Evolutionary conservation across 768 basidiomycete species (phyloP).

Genomic region (Suillus subaureus): DNA sequence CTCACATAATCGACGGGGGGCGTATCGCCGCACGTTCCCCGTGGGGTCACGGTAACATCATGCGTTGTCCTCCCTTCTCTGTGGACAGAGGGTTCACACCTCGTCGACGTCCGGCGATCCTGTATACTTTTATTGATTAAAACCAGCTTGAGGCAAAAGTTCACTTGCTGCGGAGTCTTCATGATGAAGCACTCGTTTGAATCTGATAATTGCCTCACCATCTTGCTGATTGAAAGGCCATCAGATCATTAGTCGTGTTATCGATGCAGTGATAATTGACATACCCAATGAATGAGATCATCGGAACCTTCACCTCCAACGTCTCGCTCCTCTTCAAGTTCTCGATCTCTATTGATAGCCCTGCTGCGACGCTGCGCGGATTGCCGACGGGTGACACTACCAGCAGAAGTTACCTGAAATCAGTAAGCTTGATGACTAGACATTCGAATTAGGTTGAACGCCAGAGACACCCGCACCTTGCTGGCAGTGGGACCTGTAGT

Average conservation of each 20-base stretch:
- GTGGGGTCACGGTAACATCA: background rate
- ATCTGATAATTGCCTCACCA: background rate
- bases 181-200: background rate
- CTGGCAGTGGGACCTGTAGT: background rate
- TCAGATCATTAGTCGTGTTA: background rate
- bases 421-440: background rate
- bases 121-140: background rate
- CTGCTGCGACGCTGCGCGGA: background rate
- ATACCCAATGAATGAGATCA: background rate
- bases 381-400: background rate
- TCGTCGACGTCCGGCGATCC: too few species aligned
- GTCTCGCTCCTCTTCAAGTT: background rate
- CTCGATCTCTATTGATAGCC: background rate
- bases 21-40: background rate
- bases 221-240: background rate
- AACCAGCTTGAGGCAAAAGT: background rate
- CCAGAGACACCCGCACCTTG: background rate
- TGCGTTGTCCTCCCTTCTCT: background rate
- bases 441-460: background rate
- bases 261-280: background rate
- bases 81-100: background rate
- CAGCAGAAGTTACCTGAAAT: background rate
- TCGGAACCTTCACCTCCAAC: background rate
- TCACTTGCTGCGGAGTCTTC: background rate
- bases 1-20: slow-evolving; percentile 5